Evolutionary conservation across 2,329 filamentous ascomycete genomes (phyloP).

Genomic region (Talaromyces sp.): DNA sequence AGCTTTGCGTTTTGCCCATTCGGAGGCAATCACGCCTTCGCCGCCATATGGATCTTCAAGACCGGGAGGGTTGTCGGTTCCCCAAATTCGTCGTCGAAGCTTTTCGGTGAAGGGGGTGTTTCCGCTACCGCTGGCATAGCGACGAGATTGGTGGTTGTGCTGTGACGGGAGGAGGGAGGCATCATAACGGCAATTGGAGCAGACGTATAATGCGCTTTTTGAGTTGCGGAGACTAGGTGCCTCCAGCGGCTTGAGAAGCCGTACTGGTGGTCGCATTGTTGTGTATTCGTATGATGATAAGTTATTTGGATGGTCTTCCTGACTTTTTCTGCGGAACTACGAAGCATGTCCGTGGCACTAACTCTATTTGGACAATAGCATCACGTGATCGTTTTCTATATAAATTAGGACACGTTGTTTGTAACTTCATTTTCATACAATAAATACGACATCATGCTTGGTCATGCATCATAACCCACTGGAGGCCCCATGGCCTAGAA

Average conservation of each 20-base stretch:
- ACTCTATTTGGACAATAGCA: background rate
- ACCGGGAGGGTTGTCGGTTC: constrained; percentile 51
- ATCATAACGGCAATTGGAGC: constrained; percentile 42
- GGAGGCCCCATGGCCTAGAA: background rate
- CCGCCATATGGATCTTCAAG: constrained; percentile 50
- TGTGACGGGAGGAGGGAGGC: constrained; percentile 28
- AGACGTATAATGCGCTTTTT: constrained; percentile 35
- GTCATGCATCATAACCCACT: background rate
- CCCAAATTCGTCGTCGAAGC: constrained; percentile 51
- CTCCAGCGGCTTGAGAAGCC: constrained; percentile 38
- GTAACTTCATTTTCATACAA: background rate
- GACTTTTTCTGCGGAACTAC: constrained; percentile 16
- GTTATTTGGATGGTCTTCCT: constrained; percentile 17
- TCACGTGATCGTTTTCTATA: background rate
- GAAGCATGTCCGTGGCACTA: constrained; percentile 7
- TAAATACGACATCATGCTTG: background rate
- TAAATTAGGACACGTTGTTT: background rate
- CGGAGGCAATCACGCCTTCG: constrained; percentile 35
- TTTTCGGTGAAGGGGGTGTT: constrained; percentile 44
- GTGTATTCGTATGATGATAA: constrained; percentile 18
- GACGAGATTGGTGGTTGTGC: constrained; percentile 34
- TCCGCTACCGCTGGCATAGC: constrained; percentile 33
- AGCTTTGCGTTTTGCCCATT: constrained; percentile 24
- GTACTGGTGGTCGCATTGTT: constrained; percentile 41
- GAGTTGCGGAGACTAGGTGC: constrained; percentile 30